These are phyloP conservation scores for Cydonia oblonga DNA, from an alignment of 331 rosid genomes.

Conservation along the genomic window DNA sequence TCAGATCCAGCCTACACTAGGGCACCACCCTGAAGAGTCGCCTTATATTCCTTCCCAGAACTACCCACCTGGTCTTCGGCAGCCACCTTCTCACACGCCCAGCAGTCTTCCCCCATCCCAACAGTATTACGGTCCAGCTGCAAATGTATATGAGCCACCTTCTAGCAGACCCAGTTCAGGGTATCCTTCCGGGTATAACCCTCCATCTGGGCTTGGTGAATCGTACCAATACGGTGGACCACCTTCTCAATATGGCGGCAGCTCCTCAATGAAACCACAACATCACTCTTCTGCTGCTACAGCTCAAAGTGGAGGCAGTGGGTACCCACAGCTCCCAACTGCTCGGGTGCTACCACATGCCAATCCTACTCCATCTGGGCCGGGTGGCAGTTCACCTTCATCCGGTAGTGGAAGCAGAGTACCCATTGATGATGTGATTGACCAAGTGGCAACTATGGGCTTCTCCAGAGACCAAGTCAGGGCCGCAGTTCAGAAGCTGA, in stretches of 20 bases:
- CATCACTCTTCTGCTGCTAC: slow-evolving; percentile 36
- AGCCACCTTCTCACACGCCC: slow-evolving; percentile 54
- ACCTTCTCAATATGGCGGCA: slow-evolving; percentile 41
- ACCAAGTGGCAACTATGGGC: slow-evolving; percentile 74
- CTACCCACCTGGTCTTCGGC: slow-evolving; percentile 53
- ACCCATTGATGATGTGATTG: slow-evolving; percentile 69
- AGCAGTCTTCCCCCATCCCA: slow-evolving; percentile 52
- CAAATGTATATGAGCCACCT: slow-evolving; percentile 49
- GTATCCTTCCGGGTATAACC: slow-evolving; percentile 55
- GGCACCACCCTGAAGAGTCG: slow-evolving; percentile 65
- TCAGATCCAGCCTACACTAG: slow-evolving; percentile 48
- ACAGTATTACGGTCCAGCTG: slow-evolving; percentile 48
- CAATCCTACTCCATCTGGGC: slow-evolving; percentile 55
- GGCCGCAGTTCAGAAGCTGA: slow-evolving; percentile 75
- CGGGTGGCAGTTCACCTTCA: slow-evolving; percentile 48
- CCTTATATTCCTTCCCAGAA: slow-evolving; percentile 60
- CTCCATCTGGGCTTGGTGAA: slow-evolving; percentile 45
- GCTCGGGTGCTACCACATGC: slow-evolving; percentile 71
- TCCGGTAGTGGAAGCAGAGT: slow-evolving; percentile 53
- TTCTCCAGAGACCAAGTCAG: slow-evolving; percentile 78
- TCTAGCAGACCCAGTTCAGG: slow-evolving; percentile 50
- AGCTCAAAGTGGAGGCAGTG: slow-evolving; percentile 49
- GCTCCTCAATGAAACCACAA: slow-evolving; percentile 33
- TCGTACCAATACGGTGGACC: slow-evolving; percentile 55
- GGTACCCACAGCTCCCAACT: slow-evolving; percentile 78